These are phyloP conservation scores for Golubevia sp. DNA, from an alignment of 1,284 basidiomycete species.

Conservation along the genomic window DNA sequence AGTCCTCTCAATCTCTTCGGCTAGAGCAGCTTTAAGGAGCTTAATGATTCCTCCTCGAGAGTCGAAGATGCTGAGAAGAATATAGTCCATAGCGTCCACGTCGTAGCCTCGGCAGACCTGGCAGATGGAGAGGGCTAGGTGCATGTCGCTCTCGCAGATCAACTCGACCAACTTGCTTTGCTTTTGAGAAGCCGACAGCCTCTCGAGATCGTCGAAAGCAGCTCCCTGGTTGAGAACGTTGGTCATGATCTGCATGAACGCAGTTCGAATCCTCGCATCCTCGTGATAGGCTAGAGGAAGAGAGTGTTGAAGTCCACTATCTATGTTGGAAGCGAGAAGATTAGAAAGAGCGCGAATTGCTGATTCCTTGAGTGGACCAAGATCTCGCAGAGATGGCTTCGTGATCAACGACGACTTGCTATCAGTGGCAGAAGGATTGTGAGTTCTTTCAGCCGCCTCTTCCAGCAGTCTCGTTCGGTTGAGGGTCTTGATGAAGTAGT, in stretches of 20 bases:
- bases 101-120: conserved; percentile 39
- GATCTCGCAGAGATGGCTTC: conserved; percentile 15
- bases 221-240: conserved; percentile 76
- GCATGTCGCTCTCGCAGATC: conserved; percentile 35
- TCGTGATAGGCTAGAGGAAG: conserved; percentile 78
- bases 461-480: conserved; percentile 38
- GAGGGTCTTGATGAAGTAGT: conserved; percentile 54
- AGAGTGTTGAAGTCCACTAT: conserved; percentile 86
- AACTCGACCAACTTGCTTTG: conserved; percentile 40
- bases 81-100: conserved; percentile 31
- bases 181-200: conserved; percentile 32
- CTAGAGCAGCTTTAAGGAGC: conserved; percentile 42
- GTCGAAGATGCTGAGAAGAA: conserved; percentile 49
- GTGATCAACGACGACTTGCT: not conserved
- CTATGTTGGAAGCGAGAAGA: conserved; percentile 81
- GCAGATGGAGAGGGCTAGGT: conserved; percentile 45
- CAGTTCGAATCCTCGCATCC: conserved; percentile 74
- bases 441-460: conserved; percentile 10
- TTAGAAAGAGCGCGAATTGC: conserved; percentile 71
- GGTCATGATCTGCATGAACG: conserved; percentile 86
- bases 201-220: conserved; percentile 58
- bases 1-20: conserved; percentile 46
- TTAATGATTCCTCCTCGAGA: conserved; percentile 43
- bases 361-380: conserved; percentile 32
- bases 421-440: no score